A percentile compares a stretch with the other conserved stretches of the same genome.
phyloP scores from a whole-genome alignment of 1,284 basidiomycete species.

The Austroboletus novae-zelandiae region DNA sequence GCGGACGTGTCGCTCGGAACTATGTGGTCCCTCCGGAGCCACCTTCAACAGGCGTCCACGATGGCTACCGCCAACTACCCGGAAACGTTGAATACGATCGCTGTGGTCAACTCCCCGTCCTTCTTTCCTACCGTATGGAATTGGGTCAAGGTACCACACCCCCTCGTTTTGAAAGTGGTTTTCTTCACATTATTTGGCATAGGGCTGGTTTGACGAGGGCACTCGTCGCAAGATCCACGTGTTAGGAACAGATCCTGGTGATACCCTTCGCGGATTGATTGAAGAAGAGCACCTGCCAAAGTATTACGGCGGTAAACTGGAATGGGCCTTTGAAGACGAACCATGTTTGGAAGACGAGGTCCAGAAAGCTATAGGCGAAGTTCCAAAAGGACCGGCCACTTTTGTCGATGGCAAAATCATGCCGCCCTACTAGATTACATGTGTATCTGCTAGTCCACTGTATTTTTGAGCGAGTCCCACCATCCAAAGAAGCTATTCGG shows the following conservation, averaged over 20 bases:
- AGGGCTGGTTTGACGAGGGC: slow-evolving; percentile 76
- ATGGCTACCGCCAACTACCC: slow-evolving; percentile 79
- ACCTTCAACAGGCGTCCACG: slow-evolving; percentile 70
- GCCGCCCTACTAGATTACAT: not conserved
- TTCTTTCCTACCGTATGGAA: slow-evolving; percentile 79
- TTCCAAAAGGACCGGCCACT: slow-evolving; percentile 51
- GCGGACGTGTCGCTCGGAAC: slow-evolving; percentile 54
- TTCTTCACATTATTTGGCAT: not conserved
- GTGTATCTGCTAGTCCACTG: slow-evolving; percentile 7
- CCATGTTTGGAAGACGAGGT: slow-evolving; percentile 54
- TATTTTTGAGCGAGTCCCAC: no score
- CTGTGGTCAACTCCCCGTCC: slow-evolving; percentile 69
- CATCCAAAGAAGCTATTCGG: no score
- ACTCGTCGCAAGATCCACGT: slow-evolving; percentile 72
- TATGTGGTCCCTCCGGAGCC: slow-evolving; percentile 66
- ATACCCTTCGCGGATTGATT: slow-evolving; percentile 51
- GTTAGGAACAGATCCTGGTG: slow-evolving; percentile 54
- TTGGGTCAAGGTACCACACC: slow-evolving; percentile 62
- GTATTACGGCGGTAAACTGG: slow-evolving; percentile 64
- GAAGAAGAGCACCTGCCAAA: slow-evolving; percentile 57
- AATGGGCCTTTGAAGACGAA: slow-evolving; percentile 65
- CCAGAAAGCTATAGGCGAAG: slow-evolving; percentile 39
- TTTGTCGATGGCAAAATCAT: slow-evolving; percentile 46
- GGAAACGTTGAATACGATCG: slow-evolving; percentile 65
- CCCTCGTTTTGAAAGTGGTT: not conserved